Evolutionary conservation across 2,329 filamentous ascomycete genomes (phyloP).

Genomic region (Lasiodiplodia theobromae): DNA sequence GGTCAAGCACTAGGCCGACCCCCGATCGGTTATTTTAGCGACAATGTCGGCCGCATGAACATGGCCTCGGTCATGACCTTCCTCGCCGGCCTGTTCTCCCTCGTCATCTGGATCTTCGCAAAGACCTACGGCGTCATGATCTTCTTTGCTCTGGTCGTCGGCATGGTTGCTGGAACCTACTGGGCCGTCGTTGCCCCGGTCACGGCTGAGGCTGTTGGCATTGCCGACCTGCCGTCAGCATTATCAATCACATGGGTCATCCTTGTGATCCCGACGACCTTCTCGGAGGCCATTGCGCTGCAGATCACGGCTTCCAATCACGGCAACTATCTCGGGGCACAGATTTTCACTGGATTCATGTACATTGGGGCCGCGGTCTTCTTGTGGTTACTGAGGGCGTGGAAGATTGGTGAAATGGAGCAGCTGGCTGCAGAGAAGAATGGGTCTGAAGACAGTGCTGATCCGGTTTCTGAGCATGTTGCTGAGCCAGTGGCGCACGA

Average conservation of each 20-base stretch:
- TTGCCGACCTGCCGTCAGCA: conserved; percentile 71
- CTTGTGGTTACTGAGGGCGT: conserved; percentile 63
- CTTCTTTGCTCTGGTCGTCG: conserved; percentile 72
- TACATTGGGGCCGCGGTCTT: conserved; percentile 64
- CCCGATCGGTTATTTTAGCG: conserved; percentile 74
- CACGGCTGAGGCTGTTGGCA: conserved; percentile 75
- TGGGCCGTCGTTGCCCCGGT: conserved; percentile 71
- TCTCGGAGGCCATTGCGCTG: conserved; percentile 63
- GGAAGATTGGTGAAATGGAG: conserved; percentile 66
- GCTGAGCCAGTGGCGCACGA: not conserved
- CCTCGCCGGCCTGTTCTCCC: conserved; percentile 67
- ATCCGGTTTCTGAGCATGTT: conserved; percentile 33
- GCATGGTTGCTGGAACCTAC: conserved; percentile 73
- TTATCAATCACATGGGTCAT: conserved; percentile 76
- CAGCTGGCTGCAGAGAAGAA: conserved; percentile 45
- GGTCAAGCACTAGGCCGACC: conserved; percentile 73
- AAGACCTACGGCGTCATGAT: conserved; percentile 72
- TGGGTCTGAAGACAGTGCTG: conserved; percentile 35
- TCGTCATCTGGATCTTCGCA: conserved; percentile 77
- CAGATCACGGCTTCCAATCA: conserved; percentile 59
- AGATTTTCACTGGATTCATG: conserved; percentile 68
- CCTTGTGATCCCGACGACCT: conserved; percentile 74
- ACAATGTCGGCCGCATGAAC: conserved; percentile 74
- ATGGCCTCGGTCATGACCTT: conserved; percentile 72
- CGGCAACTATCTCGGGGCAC: conserved; percentile 62